Evolutionary conservation across 306 rosid species (phyloP).

Genomic region (Mimosa pudica): DNA sequence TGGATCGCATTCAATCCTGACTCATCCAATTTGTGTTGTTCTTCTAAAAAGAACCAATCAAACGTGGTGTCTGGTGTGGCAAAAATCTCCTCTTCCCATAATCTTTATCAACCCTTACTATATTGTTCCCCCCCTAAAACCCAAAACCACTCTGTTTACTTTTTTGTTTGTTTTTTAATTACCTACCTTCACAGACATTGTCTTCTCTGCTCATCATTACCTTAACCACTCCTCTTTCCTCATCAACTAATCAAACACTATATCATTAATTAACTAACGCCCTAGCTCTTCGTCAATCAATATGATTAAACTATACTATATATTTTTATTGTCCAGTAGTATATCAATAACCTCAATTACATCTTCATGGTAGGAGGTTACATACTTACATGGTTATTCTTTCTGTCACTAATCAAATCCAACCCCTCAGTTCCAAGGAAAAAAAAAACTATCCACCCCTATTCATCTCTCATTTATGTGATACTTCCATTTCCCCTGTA

Average conservation of each 20-base stretch:
- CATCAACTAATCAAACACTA: background rate
- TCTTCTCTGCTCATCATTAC: background rate
- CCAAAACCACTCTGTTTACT: background rate
- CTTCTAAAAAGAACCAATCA: background rate
- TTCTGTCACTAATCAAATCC: background rate
- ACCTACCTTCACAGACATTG: background rate
- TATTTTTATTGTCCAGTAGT: background rate
- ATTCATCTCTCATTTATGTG: background rate
- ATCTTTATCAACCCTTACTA: background rate
- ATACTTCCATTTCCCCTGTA: background rate
- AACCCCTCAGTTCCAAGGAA: no score
- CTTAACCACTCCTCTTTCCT: background rate
- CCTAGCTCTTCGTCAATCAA: background rate
- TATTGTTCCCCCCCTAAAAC: background rate
- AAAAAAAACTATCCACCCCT: no score
- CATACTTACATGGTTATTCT: background rate
- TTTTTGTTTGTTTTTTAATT: background rate
- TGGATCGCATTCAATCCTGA: slow-evolving; percentile 50
- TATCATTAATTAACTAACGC: background rate
- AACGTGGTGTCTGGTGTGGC: background rate
- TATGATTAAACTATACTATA: background rate
- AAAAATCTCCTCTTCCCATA: slow-evolving; percentile 5
- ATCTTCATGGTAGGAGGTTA: background rate
- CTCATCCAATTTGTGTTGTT: slow-evolving; percentile 24
- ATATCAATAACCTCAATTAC: background rate